Base-by-base conservation (phyloP, 1,284 basidiomycete genomes). In the Ganoderma leucocontextum region DNA sequence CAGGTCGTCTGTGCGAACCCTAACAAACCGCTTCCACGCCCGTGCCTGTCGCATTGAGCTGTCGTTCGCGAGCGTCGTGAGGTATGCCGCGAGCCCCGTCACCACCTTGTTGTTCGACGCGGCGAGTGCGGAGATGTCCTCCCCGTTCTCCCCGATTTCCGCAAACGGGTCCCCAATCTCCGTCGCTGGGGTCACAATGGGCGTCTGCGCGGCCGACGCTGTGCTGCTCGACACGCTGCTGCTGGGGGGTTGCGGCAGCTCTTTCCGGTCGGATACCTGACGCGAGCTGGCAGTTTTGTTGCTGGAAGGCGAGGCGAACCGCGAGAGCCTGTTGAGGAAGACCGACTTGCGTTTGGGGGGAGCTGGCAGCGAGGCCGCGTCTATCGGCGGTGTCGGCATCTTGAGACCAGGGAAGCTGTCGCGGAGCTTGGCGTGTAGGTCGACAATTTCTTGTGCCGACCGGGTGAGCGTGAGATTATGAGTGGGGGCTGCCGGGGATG, bases 391-490 rank as follows among this genome's bases (percentile, higher is more conserved):
- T 49, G 81, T 76, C 38, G 91, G 91, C 63, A 91, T 81, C 63
- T 83, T 86, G 72, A 84, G 80, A 69, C 80, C 81, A 39, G 88
- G 85, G 76, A 88, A 81, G 33, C 86, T 78, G 65, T 89, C 80
- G 67, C 86, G 85, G 69, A 95, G 87, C 82, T 93, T 95, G 65
- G 84, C 83, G 80, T 95, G 89, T 29, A 95, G 85, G 70, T 95
- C 93, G 49, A 90, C 82, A 60, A 95, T 86, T 78, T 96, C 94
- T 74, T 85, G 83, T 55, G 87, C 87, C 65, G 89, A 89, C 69
- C 94, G 89, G 19, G 91, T 93, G 68, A 96, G 88, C 52, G 94
- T 96, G 67, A 95, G 85, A 82, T 95, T 94, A 83, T 95, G 94
- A 36, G 93, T 96, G 38, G 94, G 91, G 17, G 94, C 94, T 92